Percentiles rank a stretch among this genome's conserved stretches.
Evolutionary conservation across 495 filamentous ascomycete genomes (phyloP).

Genomic region (Neohortaea acidophila): DNA sequence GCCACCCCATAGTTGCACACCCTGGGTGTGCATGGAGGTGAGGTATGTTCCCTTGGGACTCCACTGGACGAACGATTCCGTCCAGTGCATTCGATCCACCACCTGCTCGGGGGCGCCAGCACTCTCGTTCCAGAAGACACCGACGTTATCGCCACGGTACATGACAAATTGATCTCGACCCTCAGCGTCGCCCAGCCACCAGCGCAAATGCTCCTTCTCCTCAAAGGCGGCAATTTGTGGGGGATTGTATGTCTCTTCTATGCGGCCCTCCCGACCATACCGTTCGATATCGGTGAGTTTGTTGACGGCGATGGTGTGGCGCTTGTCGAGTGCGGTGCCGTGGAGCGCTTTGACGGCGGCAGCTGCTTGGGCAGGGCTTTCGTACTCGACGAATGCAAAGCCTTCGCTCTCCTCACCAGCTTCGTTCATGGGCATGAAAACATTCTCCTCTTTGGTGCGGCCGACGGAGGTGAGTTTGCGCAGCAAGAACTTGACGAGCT

Average conservation of each 20-base stretch:
- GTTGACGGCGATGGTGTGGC: constrained; percentile 86
- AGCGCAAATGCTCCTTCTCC: constrained; percentile 88
- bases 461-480: constrained; percentile 79
- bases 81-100: constrained; percentile 87
- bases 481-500: constrained; percentile 85
- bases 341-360: constrained; percentile 78
- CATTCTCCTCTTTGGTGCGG: constrained; percentile 65
- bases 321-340: constrained; percentile 76
- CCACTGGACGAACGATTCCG: constrained; percentile 94
- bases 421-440: constrained; percentile 85
- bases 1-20: constrained; percentile 94
- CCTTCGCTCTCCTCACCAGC: constrained; percentile 62
- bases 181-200: constrained; percentile 72
- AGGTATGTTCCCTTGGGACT: constrained; percentile 87
- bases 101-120: constrained; percentile 74
- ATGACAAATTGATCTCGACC: constrained; percentile 90
- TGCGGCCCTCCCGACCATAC: constrained; percentile 81
- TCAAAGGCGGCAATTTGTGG: constrained; percentile 65
- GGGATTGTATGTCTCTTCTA: constrained; percentile 74
- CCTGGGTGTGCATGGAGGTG: constrained; percentile 84
- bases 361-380: constrained; percentile 77
- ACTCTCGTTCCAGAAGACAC: constrained; percentile 96
- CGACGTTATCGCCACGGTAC: constrained; percentile 76
- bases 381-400: constrained; percentile 82
- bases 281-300: constrained; percentile 96